Percentiles rank a stretch among this genome's conserved stretches.
These are phyloP conservation scores for Tricholoma sp. DNA, from an alignment of 768 basidiomycete genomes.

Conservation along the genomic window DNA sequence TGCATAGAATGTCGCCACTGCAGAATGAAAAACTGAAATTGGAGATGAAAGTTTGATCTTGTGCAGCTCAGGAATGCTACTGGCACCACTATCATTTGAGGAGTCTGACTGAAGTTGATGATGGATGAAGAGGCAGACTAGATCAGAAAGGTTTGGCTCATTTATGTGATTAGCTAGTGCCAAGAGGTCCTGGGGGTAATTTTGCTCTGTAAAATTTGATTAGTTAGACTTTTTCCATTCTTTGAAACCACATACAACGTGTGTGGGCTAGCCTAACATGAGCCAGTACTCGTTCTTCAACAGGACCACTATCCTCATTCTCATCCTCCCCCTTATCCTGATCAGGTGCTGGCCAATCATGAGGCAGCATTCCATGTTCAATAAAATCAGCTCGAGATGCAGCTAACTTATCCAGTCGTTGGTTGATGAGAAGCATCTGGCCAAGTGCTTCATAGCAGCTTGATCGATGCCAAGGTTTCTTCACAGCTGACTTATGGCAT, in stretches of 20 bases:
- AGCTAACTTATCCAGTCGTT: neutral
- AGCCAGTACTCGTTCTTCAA: neutral
- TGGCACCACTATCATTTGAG: neutral
- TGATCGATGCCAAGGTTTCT: neutral
- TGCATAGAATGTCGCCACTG: too few relatives aligned
- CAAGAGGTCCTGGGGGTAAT: too few relatives aligned
- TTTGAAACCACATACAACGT: neutral
- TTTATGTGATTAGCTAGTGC: too few relatives aligned
- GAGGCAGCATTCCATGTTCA: neutral
- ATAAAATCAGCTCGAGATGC: neutral
- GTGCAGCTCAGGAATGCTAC: too few relatives aligned
- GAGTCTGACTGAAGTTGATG: neutral
- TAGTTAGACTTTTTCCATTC: neutral
- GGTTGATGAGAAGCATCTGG: too few relatives aligned
- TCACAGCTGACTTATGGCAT: neutral
- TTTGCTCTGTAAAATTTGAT: too few relatives aligned
- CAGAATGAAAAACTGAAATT: too few relatives aligned
- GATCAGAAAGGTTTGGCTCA: neutral
- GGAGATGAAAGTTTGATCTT: too few relatives aligned
- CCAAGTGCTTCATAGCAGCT: neutral
- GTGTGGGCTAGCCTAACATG: neutral
- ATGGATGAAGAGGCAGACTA: neutral
- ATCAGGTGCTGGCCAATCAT: too few relatives aligned
- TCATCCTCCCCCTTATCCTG: too few relatives aligned
- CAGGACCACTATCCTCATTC: neutral